These are phyloP conservation scores for Monosporascus sp. DNA, from an alignment of 2,329 filamentous ascomycete species.

Conservation along the genomic window DNA sequence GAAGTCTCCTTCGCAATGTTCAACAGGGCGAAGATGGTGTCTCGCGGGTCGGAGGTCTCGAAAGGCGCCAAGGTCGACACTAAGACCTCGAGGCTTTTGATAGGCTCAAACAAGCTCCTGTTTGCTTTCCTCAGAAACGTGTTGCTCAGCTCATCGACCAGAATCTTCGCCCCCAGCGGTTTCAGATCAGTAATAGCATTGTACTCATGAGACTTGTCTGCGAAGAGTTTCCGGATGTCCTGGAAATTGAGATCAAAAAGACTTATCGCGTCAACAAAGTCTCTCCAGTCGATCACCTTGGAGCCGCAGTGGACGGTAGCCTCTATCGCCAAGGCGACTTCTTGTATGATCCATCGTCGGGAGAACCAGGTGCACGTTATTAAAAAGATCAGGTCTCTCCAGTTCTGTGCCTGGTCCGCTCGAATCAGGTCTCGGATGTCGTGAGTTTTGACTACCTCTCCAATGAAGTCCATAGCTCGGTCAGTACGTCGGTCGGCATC, in stretches of 20 bases:
- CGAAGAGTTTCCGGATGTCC: slow-evolving; percentile 4
- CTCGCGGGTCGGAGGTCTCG: slow-evolving; percentile 18
- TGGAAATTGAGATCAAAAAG: slow-evolving; percentile 12
- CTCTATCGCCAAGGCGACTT: slow-evolving; percentile 1
- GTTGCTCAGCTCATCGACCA: slow-evolving; percentile 8
- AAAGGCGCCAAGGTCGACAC: slow-evolving; percentile 14
- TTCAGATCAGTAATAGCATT: slow-evolving; percentile 12
- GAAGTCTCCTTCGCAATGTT: slow-evolving; percentile 15
- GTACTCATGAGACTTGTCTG: background rate
- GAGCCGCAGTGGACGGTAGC: slow-evolving; percentile 3
- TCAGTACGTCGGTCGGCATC: background rate
- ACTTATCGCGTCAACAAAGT: slow-evolving; percentile 16
- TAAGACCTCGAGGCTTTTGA: slow-evolving; percentile 14
- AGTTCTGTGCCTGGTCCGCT: background rate
- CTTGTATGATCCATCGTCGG: slow-evolving; percentile 10
- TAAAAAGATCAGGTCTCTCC: slow-evolving; percentile 3
- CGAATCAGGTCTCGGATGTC: background rate
- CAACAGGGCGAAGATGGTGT: slow-evolving; percentile 18
- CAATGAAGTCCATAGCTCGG: slow-evolving; percentile 5
- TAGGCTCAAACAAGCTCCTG: background rate
- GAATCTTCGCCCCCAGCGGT: slow-evolving; percentile 4
- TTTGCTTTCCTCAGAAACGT: slow-evolving; percentile 8
- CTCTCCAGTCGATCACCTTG: slow-evolving; percentile 8
- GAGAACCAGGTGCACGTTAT: slow-evolving; percentile 7
- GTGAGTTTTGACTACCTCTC: background rate